Evolutionary conservation across 106 monocot species (phyloP).

Genomic region (Vanilla planifolia): DNA sequence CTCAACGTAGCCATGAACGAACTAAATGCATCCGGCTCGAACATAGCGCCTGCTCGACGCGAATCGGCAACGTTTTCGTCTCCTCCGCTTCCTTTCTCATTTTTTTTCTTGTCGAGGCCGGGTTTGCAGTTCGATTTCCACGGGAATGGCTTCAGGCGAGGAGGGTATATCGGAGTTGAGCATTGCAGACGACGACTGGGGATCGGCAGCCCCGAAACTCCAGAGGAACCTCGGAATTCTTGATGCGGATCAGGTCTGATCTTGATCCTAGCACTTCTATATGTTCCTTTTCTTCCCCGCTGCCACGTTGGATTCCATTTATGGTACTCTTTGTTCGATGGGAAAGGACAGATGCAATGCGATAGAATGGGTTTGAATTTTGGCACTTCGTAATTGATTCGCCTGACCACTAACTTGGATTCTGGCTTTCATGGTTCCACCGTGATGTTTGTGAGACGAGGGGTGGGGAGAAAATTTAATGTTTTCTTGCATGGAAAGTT

Average conservation of each 20-base stretch:
- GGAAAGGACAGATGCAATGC: background rate
- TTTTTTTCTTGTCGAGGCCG: too few relatives aligned
- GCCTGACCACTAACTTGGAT: too few relatives aligned
- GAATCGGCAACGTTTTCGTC: too few relatives aligned
- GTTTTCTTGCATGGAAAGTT: too few relatives aligned
- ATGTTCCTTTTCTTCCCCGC: background rate
- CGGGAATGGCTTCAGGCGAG: slow-evolving; percentile 11
- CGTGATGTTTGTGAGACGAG: background rate
- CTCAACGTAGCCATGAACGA: too few relatives aligned
- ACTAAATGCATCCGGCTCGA: too few relatives aligned
- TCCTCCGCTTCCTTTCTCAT: too few relatives aligned
- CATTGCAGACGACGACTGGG: slow-evolving; percentile 35
- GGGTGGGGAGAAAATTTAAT: too few relatives aligned
- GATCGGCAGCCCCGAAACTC: slow-evolving; percentile 35
- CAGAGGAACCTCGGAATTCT: slow-evolving; percentile 59
- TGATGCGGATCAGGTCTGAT: slow-evolving; percentile 37
- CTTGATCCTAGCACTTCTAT: background rate
- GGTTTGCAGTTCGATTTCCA: too few relatives aligned
- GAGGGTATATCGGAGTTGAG: slow-evolving; percentile 25
- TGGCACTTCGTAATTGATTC: background rate
- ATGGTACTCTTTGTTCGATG: background rate
- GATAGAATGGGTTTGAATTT: background rate
- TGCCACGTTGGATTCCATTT: background rate
- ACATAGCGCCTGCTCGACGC: too few relatives aligned
- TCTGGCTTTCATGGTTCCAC: too few relatives aligned